These are phyloP conservation scores for Diaporthe sp. DNA, from an alignment of 2,329 filamentous ascomycete species.

Conservation along the genomic window DNA sequence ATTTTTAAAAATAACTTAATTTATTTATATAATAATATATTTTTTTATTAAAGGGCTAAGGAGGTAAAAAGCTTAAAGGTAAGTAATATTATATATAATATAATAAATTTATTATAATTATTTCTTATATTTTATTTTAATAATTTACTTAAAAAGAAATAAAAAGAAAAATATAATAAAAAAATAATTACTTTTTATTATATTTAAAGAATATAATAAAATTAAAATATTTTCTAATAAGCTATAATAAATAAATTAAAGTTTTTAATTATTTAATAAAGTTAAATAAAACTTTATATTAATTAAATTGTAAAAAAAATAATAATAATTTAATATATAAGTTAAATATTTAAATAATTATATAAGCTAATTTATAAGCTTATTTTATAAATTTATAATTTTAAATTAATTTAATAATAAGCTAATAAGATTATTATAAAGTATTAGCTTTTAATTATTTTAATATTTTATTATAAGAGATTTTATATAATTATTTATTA, in stretches of 20 bases:
- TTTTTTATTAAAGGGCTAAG: neutral
- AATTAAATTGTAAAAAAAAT: neutral
- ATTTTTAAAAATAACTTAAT: neutral
- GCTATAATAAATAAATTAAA: neutral
- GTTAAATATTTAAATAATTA: too few relatives aligned
- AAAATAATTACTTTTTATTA: rapidly evolving
- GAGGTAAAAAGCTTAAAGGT: neutral
- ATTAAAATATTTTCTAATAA: neutral
- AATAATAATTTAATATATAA: neutral
- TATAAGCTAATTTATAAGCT: too few relatives aligned
- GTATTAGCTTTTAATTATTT: too few relatives aligned
- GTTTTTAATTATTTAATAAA: neutral
- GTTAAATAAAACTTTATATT: neutral
- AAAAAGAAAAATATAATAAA: neutral
- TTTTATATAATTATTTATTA: too few relatives aligned
- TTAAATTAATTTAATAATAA: too few relatives aligned
- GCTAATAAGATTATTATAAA: too few relatives aligned
- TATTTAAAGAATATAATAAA: neutral
- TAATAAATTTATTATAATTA: neutral
- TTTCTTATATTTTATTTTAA: neutral
- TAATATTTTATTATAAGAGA: too few relatives aligned
- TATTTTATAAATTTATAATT: too few relatives aligned
- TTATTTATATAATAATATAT: neutral
- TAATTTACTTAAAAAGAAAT: neutral
- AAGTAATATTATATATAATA: neutral